phyloP scores from a whole-genome alignment of 106 monocot genomes.

The Acorus gramineus region DNA sequence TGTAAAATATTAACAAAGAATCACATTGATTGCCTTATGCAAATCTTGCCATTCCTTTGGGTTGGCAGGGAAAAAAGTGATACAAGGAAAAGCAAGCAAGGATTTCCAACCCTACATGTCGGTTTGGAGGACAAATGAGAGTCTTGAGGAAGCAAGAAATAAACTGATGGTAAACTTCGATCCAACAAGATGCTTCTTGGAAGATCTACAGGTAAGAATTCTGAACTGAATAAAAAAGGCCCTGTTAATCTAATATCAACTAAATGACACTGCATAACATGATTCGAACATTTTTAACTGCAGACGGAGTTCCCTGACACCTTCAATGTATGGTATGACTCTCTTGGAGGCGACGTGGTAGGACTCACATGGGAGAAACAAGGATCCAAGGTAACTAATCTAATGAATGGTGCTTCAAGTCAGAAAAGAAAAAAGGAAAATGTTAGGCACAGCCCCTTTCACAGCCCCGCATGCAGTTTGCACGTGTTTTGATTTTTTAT shows the following conservation, averaged over 20 bases:
- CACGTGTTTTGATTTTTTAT: no score
- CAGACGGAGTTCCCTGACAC: constrained; percentile 59
- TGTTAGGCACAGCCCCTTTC: no score
- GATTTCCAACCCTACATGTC: constrained; percentile 59
- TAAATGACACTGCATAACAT: no score
- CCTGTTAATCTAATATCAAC: no score
- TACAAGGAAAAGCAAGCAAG: constrained; percentile 49
- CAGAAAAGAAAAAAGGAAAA: no score
- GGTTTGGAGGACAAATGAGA: constrained; percentile 14
- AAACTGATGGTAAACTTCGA: constrained; percentile 82
- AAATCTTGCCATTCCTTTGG: no score
- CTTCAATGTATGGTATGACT: constrained; percentile 81
- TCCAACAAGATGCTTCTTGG: constrained; percentile 59
- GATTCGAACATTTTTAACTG: constrained; percentile 1
- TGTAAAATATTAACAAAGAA: no score
- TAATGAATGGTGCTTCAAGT: neutral
- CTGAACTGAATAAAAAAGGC: no score
- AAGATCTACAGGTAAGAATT: constrained; percentile 53
- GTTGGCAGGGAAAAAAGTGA: constrained; percentile 58
- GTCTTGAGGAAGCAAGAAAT: constrained; percentile 45
- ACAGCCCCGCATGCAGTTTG: no score
- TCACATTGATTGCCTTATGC: no score
- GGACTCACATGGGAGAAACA: constrained; percentile 84
- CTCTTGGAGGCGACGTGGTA: constrained; percentile 72
- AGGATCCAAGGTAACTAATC: constrained; percentile 37